phyloP scores from a whole-genome alignment of 306 rosid species.

The Dryas drummondii region DNA sequence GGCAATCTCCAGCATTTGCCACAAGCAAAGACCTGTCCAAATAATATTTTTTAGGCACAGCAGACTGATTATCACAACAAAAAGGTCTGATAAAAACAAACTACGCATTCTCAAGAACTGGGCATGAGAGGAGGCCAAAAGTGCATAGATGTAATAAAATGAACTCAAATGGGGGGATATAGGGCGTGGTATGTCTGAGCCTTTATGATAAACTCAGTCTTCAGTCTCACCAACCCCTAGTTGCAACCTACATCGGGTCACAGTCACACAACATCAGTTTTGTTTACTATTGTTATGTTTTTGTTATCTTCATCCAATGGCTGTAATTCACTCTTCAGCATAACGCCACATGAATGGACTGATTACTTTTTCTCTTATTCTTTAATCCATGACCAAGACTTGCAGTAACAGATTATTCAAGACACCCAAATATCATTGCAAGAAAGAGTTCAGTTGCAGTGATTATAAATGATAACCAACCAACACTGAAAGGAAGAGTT shows the following conservation, averaged over 20 bases:
- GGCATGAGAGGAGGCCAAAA: neutral
- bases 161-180: neutral
- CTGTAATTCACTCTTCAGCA: neutral
- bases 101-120: neutral
- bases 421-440: neutral
- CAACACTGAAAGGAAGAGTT: slow-evolving; percentile 11
- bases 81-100: neutral
- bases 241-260: neutral
- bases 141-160: neutral
- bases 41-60: neutral
- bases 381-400: neutral
- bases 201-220: neutral
- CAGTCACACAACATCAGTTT: slow-evolving; percentile 3
- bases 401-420: neutral
- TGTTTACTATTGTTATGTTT: neutral
- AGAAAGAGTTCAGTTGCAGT: too few species aligned
- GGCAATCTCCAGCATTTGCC: slow-evolving; percentile 96
- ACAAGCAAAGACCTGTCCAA: slow-evolving; percentile 78
- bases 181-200: neutral
- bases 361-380: neutral
- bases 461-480: slow-evolving; percentile 4
- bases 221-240: too few species aligned
- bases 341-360: neutral
- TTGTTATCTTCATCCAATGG: neutral
- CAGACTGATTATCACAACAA: neutral